Evolutionary conservation across 108 stramenopile species (phyloP).

Genomic region (Skeletonema potamos): DNA sequence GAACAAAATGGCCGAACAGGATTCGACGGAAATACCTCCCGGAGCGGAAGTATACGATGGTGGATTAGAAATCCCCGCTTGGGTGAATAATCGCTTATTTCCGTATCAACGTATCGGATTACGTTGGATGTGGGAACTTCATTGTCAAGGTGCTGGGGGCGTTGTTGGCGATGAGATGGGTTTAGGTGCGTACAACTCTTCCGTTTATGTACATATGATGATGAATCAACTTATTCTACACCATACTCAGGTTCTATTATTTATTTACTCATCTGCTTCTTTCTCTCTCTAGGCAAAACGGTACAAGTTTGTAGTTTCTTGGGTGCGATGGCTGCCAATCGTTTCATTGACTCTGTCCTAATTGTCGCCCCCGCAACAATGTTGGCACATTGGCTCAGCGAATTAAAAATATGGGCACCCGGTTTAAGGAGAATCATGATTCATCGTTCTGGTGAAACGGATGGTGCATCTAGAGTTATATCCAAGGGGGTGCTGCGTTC

Average conservation of each 20-base stretch:
- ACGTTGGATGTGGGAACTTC: constrained; percentile 95
- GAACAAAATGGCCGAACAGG: constrained; percentile 75
- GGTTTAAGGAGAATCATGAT: constrained; percentile 78
- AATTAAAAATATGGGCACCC: constrained; percentile 92
- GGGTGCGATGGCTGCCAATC: constrained; percentile 80
- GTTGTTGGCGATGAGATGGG: constrained; percentile 67
- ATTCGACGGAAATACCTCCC: constrained; percentile 53
- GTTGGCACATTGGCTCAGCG: constrained; percentile 92
- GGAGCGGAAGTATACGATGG: constrained; percentile 63
- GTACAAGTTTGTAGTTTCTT: constrained; percentile 91
- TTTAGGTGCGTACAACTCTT: too few relatives aligned
- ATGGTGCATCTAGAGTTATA: constrained; percentile 39
- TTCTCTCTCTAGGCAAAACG: constrained; percentile 97
- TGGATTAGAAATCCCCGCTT: constrained; percentile 79
- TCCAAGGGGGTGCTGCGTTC: constrained; percentile 43
- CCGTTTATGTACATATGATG: too few relatives aligned
- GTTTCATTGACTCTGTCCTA: constrained; percentile 71
- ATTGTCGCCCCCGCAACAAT: constrained; percentile 93
- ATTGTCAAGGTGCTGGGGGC: constrained; percentile 92
- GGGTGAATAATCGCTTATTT: constrained; percentile 84
- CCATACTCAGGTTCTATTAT: too few relatives aligned
- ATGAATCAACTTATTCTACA: too few relatives aligned
- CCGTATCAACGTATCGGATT: constrained; percentile 83
- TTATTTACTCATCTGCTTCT: too few relatives aligned
- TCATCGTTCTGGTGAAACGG: constrained; percentile 78